Evolutionary conservation across 176 grass and related monocot genomes (phyloP).

Genomic region (Zizania latifolia): DNA sequence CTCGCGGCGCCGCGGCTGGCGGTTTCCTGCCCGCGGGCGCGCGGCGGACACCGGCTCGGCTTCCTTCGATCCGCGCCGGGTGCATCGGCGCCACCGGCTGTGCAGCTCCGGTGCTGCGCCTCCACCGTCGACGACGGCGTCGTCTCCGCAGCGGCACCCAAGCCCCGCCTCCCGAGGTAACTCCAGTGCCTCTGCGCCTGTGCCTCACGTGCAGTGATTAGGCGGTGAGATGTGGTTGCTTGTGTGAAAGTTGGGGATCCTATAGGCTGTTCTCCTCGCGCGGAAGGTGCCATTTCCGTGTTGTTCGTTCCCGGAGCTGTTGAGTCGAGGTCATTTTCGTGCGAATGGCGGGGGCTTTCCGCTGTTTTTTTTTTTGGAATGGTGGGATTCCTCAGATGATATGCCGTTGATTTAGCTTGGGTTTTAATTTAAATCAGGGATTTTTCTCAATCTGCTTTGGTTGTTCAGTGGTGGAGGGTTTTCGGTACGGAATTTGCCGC

Average conservation of each 20-base stretch:
- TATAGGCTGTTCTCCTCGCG: background rate
- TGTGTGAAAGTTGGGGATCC: background rate
- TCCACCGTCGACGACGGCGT: conserved; percentile 31
- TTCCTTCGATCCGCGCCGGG: conserved; percentile 25
- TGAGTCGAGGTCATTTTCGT: background rate
- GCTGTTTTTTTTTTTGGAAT: background rate
- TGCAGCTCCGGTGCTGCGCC: conserved; percentile 38
- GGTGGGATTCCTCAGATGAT: background rate
- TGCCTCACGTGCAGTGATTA: background rate
- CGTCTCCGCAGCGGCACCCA: background rate
- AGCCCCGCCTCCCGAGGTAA: conserved; percentile 33
- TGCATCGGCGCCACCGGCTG: background rate
- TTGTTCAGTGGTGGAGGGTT: background rate
- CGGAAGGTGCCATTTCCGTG: background rate
- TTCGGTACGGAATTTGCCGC: background rate
- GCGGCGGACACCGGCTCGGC: background rate
- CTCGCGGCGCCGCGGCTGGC: conserved; percentile 26
- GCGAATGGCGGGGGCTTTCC: background rate
- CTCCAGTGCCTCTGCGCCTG: background rate
- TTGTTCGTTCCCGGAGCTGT: background rate
- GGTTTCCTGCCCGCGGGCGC: background rate
- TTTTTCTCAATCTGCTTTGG: background rate
- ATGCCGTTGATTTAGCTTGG: background rate
- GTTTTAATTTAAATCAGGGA: background rate
- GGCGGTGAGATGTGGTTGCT: conserved; percentile 5